Conservation (phyloP, 2,329 filamentous ascomycete species). For the Fusarium chlamydosporum region DNA sequence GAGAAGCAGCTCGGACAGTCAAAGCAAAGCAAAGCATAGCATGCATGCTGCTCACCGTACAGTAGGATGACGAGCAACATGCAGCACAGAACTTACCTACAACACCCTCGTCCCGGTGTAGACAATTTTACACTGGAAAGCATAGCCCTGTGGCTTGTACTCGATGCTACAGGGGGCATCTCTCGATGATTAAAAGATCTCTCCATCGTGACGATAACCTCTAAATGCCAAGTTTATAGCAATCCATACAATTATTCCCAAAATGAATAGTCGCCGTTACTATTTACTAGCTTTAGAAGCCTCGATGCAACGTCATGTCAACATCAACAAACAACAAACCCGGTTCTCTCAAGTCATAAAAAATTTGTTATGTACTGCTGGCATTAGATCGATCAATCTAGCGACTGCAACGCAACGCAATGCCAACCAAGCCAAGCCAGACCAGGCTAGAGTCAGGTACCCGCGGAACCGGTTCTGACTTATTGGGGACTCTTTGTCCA, state of each 20-base stretch:
- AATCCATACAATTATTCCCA: neutral
- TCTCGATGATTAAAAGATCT: constrained; percentile 29
- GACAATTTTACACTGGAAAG: constrained; percentile 13
- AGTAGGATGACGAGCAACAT: neutral
- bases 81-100: neutral
- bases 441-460: constrained; percentile 46
- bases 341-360: constrained; percentile 36
- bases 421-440: neutral
- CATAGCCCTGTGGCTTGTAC: neutral
- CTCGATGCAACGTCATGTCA: constrained; percentile 41
- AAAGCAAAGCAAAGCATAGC: neutral
- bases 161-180: constrained; percentile 17
- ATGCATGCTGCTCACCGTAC: neutral
- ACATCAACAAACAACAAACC: constrained; percentile 28
- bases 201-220: constrained; percentile 18
- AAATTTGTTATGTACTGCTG: constrained; percentile 12
- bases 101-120: constrained; percentile 10
- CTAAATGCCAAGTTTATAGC: constrained; percentile 1
- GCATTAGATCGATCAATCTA: constrained; percentile 39
- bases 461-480: constrained; percentile 17
- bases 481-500: neutral
- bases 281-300: constrained; percentile 28
- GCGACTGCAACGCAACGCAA: constrained; percentile 2
- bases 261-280: constrained; percentile 19
- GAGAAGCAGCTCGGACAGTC: neutral